Conservation (phyloP, 78 protist genomes). For the Chrysochromulina tobinii region DNA sequence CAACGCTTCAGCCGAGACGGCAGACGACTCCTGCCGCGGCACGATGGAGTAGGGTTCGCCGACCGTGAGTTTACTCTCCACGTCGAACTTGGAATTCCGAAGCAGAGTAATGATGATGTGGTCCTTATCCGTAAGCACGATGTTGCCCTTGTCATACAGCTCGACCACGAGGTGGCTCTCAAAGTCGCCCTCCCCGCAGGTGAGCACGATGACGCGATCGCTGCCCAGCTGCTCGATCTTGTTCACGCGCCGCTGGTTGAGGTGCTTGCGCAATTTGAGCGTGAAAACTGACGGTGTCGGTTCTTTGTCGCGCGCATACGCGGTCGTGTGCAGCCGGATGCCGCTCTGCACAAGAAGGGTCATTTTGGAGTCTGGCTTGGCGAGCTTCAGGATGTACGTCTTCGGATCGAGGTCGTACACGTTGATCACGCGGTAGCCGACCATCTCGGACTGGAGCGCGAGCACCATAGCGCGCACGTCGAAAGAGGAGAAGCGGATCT, state of each 20-base stretch:
- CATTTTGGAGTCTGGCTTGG: constrained; percentile 42
- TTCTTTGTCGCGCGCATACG: constrained; percentile 74
- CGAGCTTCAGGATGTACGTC: constrained; percentile 76
- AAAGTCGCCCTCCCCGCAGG: constrained; percentile 75
- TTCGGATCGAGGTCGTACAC: constrained; percentile 76
- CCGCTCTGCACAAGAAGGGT: constrained; percentile 85
- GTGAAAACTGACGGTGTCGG: constrained; percentile 76
- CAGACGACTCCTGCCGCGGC: too few species aligned
- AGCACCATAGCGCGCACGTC: not conserved
- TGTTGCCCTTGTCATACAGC: constrained; percentile 44
- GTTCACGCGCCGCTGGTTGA: constrained; percentile 74
- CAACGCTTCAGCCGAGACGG: not conserved
- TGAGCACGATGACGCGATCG: constrained; percentile 83
- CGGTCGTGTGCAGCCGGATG: constrained; percentile 82
- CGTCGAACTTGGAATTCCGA: constrained; percentile 1
- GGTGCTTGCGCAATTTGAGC: constrained; percentile 88
- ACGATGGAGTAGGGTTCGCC: not conserved
- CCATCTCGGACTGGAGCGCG: too few species aligned
- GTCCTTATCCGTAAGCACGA: not conserved
- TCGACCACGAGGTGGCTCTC: constrained; percentile 71
- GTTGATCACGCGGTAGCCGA: constrained; percentile 62
- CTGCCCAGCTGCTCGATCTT: constrained; percentile 83
- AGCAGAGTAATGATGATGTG: not conserved
- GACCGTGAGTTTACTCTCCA: not conserved
- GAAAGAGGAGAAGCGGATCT: not conserved